phyloP scores from a whole-genome alignment of 2,329 filamentous ascomycete genomes.

The Aspergillus alliaceus region DNA sequence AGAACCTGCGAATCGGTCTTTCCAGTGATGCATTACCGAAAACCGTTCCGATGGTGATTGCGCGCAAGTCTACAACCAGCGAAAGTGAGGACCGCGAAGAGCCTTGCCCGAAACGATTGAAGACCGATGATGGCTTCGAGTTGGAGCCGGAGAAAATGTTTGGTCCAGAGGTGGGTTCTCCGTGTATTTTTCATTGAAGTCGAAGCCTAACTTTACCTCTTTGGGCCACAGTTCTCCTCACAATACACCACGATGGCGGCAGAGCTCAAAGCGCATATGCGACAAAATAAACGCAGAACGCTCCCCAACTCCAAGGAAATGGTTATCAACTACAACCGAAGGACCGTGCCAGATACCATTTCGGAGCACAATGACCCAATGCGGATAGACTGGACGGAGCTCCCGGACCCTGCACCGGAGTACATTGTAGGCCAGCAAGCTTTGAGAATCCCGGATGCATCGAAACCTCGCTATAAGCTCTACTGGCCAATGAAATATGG shows the following conservation, averaged over 20 bases:
- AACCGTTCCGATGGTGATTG: slow-evolving; percentile 90
- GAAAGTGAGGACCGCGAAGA: slow-evolving; percentile 82
- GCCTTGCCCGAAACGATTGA: slow-evolving; percentile 68
- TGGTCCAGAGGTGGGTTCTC: slow-evolving; percentile 70
- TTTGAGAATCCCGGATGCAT: slow-evolving; percentile 83
- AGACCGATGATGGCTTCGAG: slow-evolving; percentile 53
- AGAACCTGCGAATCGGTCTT: slow-evolving; percentile 90
- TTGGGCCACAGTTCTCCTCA: slow-evolving; percentile 51
- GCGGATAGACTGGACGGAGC: slow-evolving; percentile 92
- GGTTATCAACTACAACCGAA: slow-evolving; percentile 89
- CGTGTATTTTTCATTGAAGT: neutral
- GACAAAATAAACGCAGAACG: slow-evolving; percentile 89
- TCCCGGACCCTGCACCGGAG: slow-evolving; percentile 65
- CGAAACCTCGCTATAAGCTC: slow-evolving; percentile 83
- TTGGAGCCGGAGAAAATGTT: slow-evolving; percentile 74
- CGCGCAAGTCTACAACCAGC: slow-evolving; percentile 71
- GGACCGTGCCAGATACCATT: slow-evolving; percentile 80
- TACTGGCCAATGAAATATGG: slow-evolving; percentile 90
- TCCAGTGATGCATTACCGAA: slow-evolving; percentile 95
- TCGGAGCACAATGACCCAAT: slow-evolving; percentile 92
- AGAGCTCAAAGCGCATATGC: slow-evolving; percentile 87
- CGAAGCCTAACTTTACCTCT: neutral
- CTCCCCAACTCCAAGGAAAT: slow-evolving; percentile 97
- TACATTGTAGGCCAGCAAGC: slow-evolving; percentile 82
- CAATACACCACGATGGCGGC: slow-evolving; percentile 78